These are phyloP conservation scores for Ormosia semicastrata DNA, from an alignment of 306 rosid species.

Conservation along the genomic window DNA sequence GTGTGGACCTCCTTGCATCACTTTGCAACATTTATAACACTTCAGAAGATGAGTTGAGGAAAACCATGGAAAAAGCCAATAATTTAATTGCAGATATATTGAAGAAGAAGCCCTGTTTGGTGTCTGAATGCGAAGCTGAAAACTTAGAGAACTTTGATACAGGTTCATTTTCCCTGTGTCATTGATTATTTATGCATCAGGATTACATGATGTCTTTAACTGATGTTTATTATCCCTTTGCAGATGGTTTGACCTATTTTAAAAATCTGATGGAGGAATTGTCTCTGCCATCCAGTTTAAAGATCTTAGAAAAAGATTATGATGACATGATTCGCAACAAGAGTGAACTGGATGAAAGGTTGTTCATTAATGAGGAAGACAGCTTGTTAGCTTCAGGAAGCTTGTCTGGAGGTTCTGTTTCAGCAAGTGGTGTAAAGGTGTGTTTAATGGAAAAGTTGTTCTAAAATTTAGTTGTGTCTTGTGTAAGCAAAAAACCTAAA, in stretches of 20 bases:
- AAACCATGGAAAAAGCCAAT: slow-evolving; percentile 81
- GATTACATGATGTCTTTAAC: neutral
- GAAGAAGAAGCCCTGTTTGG: slow-evolving; percentile 71
- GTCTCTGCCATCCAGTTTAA: slow-evolving; percentile 59
- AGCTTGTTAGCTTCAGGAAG: slow-evolving; percentile 84
- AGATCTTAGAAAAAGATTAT: slow-evolving; percentile 75
- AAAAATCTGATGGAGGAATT: slow-evolving; percentile 74
- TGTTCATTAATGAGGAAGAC: slow-evolving; percentile 82
- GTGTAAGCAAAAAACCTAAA: slow-evolving; percentile 13
- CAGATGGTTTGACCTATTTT: slow-evolving; percentile 89
- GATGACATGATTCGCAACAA: slow-evolving; percentile 59
- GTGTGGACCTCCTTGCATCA: slow-evolving; percentile 84
- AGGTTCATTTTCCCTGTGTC: slow-evolving; percentile 45
- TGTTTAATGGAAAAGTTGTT: slow-evolving; percentile 13
- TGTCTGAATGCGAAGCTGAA: slow-evolving; percentile 70
- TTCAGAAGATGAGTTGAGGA: slow-evolving; percentile 84
- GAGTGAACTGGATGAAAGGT: slow-evolving; percentile 89
- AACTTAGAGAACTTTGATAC: slow-evolving; percentile 67
- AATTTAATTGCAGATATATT: slow-evolving; percentile 68
- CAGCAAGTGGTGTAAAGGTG: slow-evolving; percentile 77
- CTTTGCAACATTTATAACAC: slow-evolving; percentile 77
- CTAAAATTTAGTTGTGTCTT: neutral
- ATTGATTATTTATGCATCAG: slow-evolving; percentile 3
- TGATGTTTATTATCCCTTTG: slow-evolving; percentile 22
- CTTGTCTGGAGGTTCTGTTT: slow-evolving; percentile 65